A percentile compares a stretch with the other conserved stretches of the same genome.
phyloP scores from a whole-genome alignment of 208 protist species.

The Naegleria gruberi region DNA sequence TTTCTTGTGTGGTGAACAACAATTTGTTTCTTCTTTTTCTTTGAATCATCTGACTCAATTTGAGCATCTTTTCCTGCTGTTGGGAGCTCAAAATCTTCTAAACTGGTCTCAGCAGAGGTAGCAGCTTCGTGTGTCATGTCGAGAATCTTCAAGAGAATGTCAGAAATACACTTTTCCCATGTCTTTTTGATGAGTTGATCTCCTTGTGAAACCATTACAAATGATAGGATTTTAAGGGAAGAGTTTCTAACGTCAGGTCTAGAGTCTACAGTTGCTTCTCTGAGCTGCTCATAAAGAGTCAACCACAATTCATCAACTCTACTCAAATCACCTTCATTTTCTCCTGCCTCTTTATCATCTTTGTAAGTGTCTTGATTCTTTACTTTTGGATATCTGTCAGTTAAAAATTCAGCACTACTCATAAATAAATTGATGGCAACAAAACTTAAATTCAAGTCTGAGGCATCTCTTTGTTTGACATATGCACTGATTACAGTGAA shows the following conservation, averaged over 20 bases:
- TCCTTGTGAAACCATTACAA: constrained; percentile 64
- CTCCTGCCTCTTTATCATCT: constrained; percentile 6
- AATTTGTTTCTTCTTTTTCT: constrained; percentile 22
- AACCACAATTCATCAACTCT: constrained; percentile 34
- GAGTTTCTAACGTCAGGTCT: constrained; percentile 68
- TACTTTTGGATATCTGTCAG: constrained; percentile 1
- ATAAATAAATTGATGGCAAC: constrained; percentile 27
- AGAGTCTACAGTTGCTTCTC: constrained; percentile 43
- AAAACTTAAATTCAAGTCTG: constrained; percentile 5
- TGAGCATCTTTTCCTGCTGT: background rate
- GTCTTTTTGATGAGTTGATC: constrained; percentile 44
- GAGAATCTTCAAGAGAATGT: constrained; percentile 52
- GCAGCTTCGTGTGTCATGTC: constrained; percentile 27
- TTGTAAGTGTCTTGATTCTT: background rate
- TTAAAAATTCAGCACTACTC: constrained; percentile 15
- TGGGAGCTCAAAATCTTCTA: background rate
- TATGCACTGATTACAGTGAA: background rate
- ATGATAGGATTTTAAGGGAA: constrained; percentile 64
- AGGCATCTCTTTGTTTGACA: background rate
- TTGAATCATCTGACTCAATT: background rate
- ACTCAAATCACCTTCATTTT: background rate
- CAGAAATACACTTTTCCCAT: constrained; percentile 51
- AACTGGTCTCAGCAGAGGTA: constrained; percentile 3
- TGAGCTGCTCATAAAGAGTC: constrained; percentile 49
- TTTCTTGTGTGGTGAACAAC: constrained; percentile 35